phyloP scores from a whole-genome alignment of 257 asterid species.

The Dorcoceras hygrometricum region DNA sequence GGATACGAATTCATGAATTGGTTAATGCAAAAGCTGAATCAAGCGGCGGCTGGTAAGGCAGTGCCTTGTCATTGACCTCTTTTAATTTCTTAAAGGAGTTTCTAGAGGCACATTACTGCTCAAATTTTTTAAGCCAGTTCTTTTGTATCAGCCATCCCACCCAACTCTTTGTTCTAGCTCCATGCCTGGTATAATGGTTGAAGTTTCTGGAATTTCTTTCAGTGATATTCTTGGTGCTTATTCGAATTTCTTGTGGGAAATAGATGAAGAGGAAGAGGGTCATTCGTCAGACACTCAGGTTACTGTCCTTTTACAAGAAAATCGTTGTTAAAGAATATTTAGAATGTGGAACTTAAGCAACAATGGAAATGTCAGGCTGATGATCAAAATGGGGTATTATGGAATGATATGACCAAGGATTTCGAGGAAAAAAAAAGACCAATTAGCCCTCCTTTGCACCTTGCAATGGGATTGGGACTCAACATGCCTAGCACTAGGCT shows the following conservation, averaged over 20 bases:
- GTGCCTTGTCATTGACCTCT: neutral
- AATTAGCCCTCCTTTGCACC: constrained; percentile 66
- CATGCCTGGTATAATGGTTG: constrained; percentile 1
- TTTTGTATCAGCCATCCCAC: neutral
- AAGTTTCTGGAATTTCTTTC: constrained; percentile 28
- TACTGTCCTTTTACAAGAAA: constrained; percentile 10
- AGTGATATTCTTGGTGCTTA: constrained; percentile 80
- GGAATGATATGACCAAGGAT: constrained; percentile 22
- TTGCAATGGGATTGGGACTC: constrained; percentile 72
- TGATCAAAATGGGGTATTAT: constrained; percentile 21
- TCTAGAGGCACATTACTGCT: neutral
- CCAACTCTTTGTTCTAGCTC: neutral
- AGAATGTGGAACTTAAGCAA: constrained; percentile 4
- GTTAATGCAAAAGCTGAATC: neutral
- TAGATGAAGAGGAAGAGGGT: constrained; percentile 58
- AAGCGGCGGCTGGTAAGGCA: neutral
- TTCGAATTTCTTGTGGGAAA: constrained; percentile 78
- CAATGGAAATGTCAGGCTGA: constrained; percentile 39
- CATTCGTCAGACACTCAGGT: constrained; percentile 39
- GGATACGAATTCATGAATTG: neutral
- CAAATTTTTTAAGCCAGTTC: neutral
- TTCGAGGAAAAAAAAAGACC: constrained; percentile 45
- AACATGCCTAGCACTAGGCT: constrained; percentile 28
- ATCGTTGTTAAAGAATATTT: constrained; percentile 8
- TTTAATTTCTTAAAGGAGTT: no score